These are phyloP conservation scores for Scutellaria barbata DNA, from an alignment of 257 asterid species.

Conservation along the genomic window DNA sequence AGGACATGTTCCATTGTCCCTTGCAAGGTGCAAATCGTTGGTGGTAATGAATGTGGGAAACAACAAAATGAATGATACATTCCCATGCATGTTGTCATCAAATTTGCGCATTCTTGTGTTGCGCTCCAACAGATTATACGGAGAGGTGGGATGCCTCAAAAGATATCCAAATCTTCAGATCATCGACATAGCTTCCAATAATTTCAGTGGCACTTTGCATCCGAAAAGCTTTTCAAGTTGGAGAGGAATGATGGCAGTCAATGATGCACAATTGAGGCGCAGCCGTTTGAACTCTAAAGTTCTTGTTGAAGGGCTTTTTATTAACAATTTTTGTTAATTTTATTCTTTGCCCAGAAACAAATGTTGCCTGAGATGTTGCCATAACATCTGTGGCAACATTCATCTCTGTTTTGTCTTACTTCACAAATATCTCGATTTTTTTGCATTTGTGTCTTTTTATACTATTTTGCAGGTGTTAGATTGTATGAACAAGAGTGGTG, in stretches of 20 bases:
- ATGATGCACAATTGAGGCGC: too few relatives aligned
- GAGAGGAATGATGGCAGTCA: slow-evolving; percentile 21
- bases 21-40: slow-evolving; percentile 44
- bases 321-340: too few relatives aligned
- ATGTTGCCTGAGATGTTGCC: too few relatives aligned
- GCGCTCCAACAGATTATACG: slow-evolving; percentile 48
- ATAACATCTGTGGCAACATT: too few relatives aligned
- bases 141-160: slow-evolving; percentile 38
- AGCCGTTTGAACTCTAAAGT: not conserved
- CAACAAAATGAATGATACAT: slow-evolving; percentile 39
- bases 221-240: slow-evolving; percentile 7
- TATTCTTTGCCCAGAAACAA: too few relatives aligned
- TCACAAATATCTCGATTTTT: too few relatives aligned
- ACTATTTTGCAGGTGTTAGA: too few relatives aligned
- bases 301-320: too few relatives aligned
- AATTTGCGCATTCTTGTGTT: slow-evolving; percentile 48
- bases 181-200: slow-evolving; percentile 33
- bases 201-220: slow-evolving; percentile 24
- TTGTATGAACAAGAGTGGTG: too few relatives aligned
- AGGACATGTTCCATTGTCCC: not conserved
- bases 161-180: slow-evolving; percentile 34
- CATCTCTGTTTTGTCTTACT: too few relatives aligned
- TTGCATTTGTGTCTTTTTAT: too few relatives aligned
- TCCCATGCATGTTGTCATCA: slow-evolving; percentile 45
- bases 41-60: slow-evolving; percentile 49